Evolutionary conservation across 441 rosid genomes (phyloP).

Genomic region (Capsella rubella): DNA sequence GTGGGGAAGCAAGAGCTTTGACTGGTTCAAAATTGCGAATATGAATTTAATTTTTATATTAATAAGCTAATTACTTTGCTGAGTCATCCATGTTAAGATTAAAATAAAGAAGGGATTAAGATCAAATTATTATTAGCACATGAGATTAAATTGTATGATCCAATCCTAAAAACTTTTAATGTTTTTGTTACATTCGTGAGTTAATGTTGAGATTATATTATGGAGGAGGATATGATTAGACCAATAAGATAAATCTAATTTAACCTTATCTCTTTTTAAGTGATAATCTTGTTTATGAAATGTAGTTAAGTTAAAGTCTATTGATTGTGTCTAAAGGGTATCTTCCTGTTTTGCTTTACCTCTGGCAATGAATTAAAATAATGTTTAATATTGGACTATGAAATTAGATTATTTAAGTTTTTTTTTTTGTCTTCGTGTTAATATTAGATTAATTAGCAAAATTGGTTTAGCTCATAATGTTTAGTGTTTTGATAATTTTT

Average conservation of each 20-base stretch:
- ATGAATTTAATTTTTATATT: not conserved
- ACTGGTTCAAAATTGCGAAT: constrained; percentile 31
- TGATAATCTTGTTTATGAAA: constrained; percentile 26
- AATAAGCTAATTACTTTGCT: constrained; percentile 8
- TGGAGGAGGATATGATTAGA: not conserved
- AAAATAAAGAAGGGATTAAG: not conserved
- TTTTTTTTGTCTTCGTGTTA: not conserved
- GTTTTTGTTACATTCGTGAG: not conserved
- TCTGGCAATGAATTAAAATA: constrained; percentile 9
- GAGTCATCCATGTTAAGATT: not conserved
- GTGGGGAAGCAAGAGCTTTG: constrained; percentile 43
- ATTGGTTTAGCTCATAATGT: not conserved
- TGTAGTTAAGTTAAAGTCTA: constrained; percentile 17
- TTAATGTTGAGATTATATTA: too few relatives aligned
- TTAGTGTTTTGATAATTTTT: not conserved
- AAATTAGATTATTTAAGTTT: not conserved
- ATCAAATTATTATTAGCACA: not conserved
- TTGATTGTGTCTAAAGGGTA: constrained; percentile 23
- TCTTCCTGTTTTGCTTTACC: constrained; percentile 32
- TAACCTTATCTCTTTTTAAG: constrained; percentile 1
- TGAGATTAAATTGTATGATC: not conserved
- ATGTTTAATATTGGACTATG: not conserved
- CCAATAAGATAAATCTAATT: not conserved
- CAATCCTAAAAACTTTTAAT: not conserved
- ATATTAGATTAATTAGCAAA: not conserved